phyloP scores from a whole-genome alignment of 164 flowering plant species.

The Amborella trichopoda region DNA sequence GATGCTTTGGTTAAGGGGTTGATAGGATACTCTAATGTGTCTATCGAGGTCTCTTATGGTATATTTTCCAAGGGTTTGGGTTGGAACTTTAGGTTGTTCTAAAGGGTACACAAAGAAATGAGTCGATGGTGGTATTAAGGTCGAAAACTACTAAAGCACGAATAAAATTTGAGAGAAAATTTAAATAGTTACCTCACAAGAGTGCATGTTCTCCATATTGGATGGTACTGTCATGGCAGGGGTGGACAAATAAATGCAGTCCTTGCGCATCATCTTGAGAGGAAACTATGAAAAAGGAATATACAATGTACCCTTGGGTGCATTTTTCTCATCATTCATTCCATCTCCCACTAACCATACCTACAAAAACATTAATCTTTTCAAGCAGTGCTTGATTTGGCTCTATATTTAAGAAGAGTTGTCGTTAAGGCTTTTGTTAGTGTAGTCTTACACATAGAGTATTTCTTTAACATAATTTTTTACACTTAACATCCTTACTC shows the following conservation, averaged over 20 bases:
- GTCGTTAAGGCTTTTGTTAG: no score
- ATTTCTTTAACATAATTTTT: no score
- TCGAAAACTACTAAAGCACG: neutral
- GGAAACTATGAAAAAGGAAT: constrained; percentile 45
- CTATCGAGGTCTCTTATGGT: neutral
- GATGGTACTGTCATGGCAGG: constrained; percentile 49
- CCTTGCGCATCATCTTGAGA: constrained; percentile 24
- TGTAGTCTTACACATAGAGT: no score
- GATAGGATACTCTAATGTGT: neutral
- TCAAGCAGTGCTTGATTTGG: no score
- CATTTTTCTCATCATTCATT: constrained; percentile 29
- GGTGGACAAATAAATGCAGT: constrained; percentile 43
- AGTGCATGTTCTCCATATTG: constrained; percentile 35
- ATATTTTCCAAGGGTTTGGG: neutral
- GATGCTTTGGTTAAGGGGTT: neutral
- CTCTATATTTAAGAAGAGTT: no score
- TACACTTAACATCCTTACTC: no score
- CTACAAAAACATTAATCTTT: constrained; percentile 16
- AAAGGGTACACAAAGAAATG: neutral
- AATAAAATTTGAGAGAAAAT: neutral
- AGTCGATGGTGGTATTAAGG: neutral
- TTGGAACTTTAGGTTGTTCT: neutral
- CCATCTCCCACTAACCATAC: constrained; percentile 50
- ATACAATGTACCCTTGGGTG: constrained; percentile 31
- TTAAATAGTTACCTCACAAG: constrained; percentile 50